These are phyloP conservation scores for Mycena metata DNA, from an alignment of 768 basidiomycete genomes.

Conservation along the genomic window DNA sequence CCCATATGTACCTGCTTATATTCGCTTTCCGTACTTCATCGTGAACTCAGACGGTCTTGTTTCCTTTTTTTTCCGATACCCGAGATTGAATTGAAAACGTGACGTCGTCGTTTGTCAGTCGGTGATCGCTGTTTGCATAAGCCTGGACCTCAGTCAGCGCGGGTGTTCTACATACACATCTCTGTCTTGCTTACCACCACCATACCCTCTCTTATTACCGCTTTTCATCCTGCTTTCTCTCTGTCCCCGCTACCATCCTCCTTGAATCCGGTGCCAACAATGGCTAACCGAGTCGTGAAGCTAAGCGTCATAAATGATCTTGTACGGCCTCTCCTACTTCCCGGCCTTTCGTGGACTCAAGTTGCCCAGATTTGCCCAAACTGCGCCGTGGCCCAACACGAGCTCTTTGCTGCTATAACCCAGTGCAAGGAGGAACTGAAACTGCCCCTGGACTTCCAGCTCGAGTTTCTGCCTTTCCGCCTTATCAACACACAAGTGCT, in stretches of 20 bases:
- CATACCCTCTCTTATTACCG: background rate
- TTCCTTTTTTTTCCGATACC: too few species aligned
- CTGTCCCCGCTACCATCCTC: constrained; percentile 31
- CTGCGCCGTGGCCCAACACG: constrained; percentile 67
- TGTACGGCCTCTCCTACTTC: constrained; percentile 46
- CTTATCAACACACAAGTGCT: constrained; percentile 57
- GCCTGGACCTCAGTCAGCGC: constrained; percentile 7
- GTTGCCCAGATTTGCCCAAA: constrained; percentile 60
- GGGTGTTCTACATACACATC: background rate
- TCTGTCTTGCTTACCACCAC: constrained; percentile 2
- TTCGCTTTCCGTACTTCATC: too few species aligned
- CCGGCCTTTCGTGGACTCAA: constrained; percentile 18
- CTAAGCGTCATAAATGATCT: constrained; percentile 65
- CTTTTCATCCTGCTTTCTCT: constrained; percentile 21
- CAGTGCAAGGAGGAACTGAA: constrained; percentile 62
- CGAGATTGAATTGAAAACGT: background rate
- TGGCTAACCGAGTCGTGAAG: constrained; percentile 60
- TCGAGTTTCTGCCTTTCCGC: constrained; percentile 67
- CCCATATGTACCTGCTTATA: too few species aligned
- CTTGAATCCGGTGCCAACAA: constrained; percentile 37
- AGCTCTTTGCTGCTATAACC: constrained; percentile 63
- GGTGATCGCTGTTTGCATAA: background rate
- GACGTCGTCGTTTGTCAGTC: background rate
- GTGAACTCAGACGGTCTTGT: too few species aligned
- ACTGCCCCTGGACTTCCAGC: constrained; percentile 63